These are phyloP conservation scores for Monosporascus sp. DNA, from an alignment of 2,329 filamentous ascomycete genomes.

Conservation along the genomic window DNA sequence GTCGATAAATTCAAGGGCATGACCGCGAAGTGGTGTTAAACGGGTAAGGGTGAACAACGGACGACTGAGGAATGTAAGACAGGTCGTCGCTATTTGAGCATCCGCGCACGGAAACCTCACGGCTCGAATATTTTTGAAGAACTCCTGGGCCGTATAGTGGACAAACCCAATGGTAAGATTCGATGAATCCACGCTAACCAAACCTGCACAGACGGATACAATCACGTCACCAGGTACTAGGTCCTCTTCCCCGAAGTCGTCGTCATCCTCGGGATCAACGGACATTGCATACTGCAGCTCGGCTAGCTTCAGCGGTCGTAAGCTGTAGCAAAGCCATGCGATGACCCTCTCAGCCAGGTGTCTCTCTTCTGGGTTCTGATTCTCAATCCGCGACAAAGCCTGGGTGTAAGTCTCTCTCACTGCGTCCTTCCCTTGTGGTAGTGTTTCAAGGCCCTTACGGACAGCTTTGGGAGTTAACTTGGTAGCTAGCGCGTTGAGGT, in stretches of 20 bases:
- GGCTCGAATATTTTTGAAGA: neutral
- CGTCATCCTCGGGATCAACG: neutral
- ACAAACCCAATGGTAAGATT: neutral
- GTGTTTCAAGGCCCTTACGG: neutral
- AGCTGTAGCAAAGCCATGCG: neutral
- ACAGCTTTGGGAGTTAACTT: neutral
- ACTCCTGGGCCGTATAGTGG: neutral
- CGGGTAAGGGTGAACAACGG: neutral
- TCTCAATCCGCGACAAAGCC: neutral
- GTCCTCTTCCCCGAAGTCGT: neutral
- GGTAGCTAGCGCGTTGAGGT: neutral
- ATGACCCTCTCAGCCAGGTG: neutral
- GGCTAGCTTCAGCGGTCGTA: neutral
- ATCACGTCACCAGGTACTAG: neutral
- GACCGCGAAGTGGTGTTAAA: fast-evolving
- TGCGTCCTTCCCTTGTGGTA: neutral
- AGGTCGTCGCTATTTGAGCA: neutral
- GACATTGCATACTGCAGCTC: neutral
- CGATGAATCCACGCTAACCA: neutral
- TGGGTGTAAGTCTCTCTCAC: neutral
- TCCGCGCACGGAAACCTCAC: neutral
- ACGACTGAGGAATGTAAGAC: neutral
- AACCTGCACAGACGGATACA: neutral
- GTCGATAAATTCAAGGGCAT: neutral
- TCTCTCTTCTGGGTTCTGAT: neutral